phyloP scores from a whole-genome alignment of 2,329 filamentous ascomycete species.

The Xylariomycetidae sp. region DNA sequence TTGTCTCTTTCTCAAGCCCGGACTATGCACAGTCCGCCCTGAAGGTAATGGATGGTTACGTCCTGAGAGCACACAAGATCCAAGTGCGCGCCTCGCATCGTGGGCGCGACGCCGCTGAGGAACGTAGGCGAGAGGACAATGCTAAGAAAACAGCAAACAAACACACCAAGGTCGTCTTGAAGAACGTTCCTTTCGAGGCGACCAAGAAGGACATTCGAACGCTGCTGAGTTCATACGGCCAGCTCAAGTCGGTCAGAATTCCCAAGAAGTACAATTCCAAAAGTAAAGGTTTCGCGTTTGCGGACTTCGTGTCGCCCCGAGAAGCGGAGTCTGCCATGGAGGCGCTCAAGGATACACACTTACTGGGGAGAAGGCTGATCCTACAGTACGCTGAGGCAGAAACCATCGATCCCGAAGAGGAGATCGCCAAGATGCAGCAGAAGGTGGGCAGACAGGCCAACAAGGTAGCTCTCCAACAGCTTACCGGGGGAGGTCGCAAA shows the following conservation, averaged over 20 bases:
- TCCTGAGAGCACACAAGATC: constrained; percentile 82
- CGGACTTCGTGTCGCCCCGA: constrained; percentile 85
- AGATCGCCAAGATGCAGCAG: constrained; percentile 94
- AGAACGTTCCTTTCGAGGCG: constrained; percentile 95
- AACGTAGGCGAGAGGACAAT: constrained; percentile 75
- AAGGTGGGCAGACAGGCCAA: constrained; percentile 89
- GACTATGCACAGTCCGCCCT: constrained; percentile 74
- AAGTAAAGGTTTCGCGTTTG: constrained; percentile 92
- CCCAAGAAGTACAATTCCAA: constrained; percentile 91
- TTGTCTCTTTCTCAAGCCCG: constrained; percentile 80
- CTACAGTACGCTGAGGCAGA: constrained; percentile 90
- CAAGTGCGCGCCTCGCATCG: constrained; percentile 83
- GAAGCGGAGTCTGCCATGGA: constrained; percentile 90
- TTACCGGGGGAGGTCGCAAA: constrained; percentile 77
- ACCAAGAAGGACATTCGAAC: constrained; percentile 87
- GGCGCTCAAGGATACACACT: constrained; percentile 85
- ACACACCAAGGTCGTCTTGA: constrained; percentile 92
- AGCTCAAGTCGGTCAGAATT: constrained; percentile 86
- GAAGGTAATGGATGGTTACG: constrained; percentile 80
- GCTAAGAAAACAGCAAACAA: constrained; percentile 73
- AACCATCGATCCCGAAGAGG: constrained; percentile 85
- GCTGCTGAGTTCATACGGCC: constrained; percentile 84
- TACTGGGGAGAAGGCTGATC: constrained; percentile 83
- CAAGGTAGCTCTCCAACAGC: constrained; percentile 83
- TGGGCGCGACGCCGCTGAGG: constrained; percentile 80